Conservation (phyloP, 805 yeast species). For the Zygotorulaspora sp. region DNA sequence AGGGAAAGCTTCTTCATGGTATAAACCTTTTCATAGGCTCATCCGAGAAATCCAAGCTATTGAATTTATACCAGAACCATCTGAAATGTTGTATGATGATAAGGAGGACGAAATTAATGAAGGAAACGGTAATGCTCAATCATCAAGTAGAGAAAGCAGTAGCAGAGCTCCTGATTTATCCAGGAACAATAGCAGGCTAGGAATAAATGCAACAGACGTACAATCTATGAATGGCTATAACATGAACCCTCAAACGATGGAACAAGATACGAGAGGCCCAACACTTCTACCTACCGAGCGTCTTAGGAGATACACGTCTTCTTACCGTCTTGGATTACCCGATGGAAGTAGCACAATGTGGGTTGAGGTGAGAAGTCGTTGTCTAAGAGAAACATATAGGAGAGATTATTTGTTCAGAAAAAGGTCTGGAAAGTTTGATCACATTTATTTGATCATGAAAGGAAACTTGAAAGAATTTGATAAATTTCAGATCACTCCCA, state of each 20-base stretch:
- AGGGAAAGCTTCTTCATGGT: slow-evolving; percentile 31
- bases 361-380: slow-evolving; percentile 25
- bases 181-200: neutral
- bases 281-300: slow-evolving; percentile 6
- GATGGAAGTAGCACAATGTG: slow-evolving; percentile 20
- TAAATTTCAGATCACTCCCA: slow-evolving; percentile 14
- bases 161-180: neutral
- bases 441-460: slow-evolving; percentile 17
- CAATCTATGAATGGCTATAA: slow-evolving; percentile 3
- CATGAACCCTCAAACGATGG: slow-evolving; percentile 9
- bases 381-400: slow-evolving; percentile 21
- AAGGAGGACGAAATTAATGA: slow-evolving; percentile 10
- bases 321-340: slow-evolving; percentile 22
- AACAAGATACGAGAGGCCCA: slow-evolving; percentile 1
- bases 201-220: neutral
- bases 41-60: slow-evolving; percentile 20
- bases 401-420: slow-evolving; percentile 25
- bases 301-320: slow-evolving; percentile 15
- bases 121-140: slow-evolving; percentile 1
- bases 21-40: slow-evolving; percentile 28
- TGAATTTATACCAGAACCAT: slow-evolving; percentile 27
- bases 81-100: slow-evolving; percentile 19
- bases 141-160: slow-evolving; percentile 2
- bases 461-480: slow-evolving; percentile 13
- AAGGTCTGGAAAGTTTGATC: slow-evolving; percentile 26